Evolutionary conservation across 257 asterid species (phyloP), one percentile per base, ranked within the genome.

Genomic region (Salvia rosmarinus): DNA sequence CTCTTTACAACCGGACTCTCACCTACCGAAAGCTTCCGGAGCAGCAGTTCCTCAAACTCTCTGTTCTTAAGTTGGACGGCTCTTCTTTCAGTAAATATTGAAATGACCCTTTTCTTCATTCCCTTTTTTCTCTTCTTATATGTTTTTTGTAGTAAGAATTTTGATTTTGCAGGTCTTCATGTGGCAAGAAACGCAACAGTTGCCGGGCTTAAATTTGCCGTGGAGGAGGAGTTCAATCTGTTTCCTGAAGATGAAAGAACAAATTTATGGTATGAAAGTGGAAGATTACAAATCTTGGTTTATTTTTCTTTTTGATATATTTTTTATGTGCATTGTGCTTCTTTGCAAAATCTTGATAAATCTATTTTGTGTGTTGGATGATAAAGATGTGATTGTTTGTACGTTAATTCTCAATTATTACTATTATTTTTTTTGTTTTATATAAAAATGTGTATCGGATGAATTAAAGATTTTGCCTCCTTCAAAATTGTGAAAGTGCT

Each of bases 61-160:
- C 83, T 59, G 84, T 88, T 57, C 86, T 79, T 69, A 85, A 85
- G 81, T 76, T 88, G 81, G 95, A 88, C 35, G 91, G 91, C 64
- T 78, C 87, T 44, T 84, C 82, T 51, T 85, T 88, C 23, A 67
- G 95, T 88, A 82, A 78, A 11, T 40, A 37, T 43, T 60, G 1
- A 10, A 9, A 4, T 9, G 16, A 21, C 28, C 62, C 21, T 1
- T 80, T 82, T 54, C 9, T 67, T 63, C 61, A 20, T 34, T 63
- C n/a, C 9, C 11, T 23, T 8, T 20, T 46, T 12, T 60, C 8
- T 13, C 12, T 10, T 34, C 35, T 61, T 0, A 32, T n/a, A 59
- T 65, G 47, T 75, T 63, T 57, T 16, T 34, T 52, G 46, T 3
- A 19, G 19, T 57, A 20, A 32, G 34, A 20, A 21, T 11, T 2